A percentile compares a stretch with the other conserved stretches of the same genome.
phyloP scores from a whole-genome alignment of 352 stramenopile genomes.

The Blastocystis sp. region DNA sequence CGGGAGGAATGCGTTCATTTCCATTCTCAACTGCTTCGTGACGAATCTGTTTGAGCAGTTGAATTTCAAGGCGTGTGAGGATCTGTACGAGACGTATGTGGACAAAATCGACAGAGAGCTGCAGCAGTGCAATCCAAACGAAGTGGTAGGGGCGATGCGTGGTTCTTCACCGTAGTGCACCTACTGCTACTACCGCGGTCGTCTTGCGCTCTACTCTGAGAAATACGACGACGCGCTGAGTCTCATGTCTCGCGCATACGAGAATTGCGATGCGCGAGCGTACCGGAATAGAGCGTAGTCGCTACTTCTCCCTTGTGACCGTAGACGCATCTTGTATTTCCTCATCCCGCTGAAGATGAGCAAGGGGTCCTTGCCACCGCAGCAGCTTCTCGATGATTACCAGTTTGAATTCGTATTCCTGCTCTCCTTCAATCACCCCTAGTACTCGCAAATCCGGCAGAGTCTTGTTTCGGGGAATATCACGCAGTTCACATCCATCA shows the following conservation, averaged over 20 bases:
- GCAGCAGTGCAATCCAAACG: background rate
- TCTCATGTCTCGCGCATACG: background rate
- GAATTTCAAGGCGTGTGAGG: background rate
- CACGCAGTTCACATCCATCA: background rate
- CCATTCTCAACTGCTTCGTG: slow-evolving; percentile 29
- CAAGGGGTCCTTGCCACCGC: background rate
- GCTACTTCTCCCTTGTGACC: background rate
- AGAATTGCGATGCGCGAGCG: background rate
- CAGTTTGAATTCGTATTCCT: slow-evolving; percentile 9
- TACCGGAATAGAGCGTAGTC: background rate
- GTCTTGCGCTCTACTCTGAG: slow-evolving; percentile 25
- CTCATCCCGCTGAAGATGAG: slow-evolving; percentile 20
- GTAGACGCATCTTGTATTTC: slow-evolving; percentile 44
- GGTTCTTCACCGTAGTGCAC: background rate
- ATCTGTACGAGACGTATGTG: background rate
- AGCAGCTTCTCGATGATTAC: background rate
- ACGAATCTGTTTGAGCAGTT: slow-evolving; percentile 9
- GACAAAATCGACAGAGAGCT: background rate
- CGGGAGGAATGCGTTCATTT: background rate
- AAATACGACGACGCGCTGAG: slow-evolving; percentile 1
- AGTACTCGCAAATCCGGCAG: background rate
- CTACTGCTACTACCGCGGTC: slow-evolving; percentile 39
- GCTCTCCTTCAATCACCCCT: background rate
- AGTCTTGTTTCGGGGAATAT: slow-evolving; percentile 14
- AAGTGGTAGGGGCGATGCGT: background rate